Evolutionary conservation across 2,329 filamentous ascomycete species (phyloP).

Genomic region (Beauveria rudraprayagi): DNA sequence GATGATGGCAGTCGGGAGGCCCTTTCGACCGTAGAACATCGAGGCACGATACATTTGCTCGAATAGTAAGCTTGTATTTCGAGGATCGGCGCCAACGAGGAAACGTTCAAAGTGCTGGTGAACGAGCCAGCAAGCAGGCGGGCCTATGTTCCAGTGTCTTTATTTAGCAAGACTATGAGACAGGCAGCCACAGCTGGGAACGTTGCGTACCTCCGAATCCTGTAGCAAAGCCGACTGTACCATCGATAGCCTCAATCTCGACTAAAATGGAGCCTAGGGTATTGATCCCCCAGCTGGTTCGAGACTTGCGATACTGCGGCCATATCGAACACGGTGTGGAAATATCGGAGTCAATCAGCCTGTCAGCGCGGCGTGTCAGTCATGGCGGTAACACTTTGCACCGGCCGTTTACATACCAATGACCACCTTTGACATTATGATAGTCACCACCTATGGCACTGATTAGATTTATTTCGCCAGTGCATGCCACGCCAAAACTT

Average conservation of each 20-base stretch:
- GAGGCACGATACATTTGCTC: constrained; percentile 95
- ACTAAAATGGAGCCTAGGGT: constrained; percentile 87
- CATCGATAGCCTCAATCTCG: constrained; percentile 81
- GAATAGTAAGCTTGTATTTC: constrained; percentile 85
- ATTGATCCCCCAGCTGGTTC: constrained; percentile 93
- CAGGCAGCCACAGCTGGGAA: background rate
- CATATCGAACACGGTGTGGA: constrained; percentile 88
- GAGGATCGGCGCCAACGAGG: constrained; percentile 77
- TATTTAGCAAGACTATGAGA: background rate
- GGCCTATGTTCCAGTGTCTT: constrained; percentile 38
- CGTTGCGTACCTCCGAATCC: constrained; percentile 65
- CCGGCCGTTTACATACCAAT: constrained; percentile 45
- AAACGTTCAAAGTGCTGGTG: constrained; percentile 92
- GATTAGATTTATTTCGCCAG: background rate
- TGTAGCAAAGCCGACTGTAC: constrained; percentile 88
- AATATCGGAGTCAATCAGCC: constrained; percentile 87
- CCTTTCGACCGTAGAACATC: constrained; percentile 96
- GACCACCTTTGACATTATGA: constrained; percentile 76
- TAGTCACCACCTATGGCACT: constrained; percentile 63
- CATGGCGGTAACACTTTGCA: background rate
- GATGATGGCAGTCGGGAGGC: constrained; percentile 81
- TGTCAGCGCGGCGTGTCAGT: constrained; percentile 29
- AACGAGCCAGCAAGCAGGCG: constrained; percentile 88
- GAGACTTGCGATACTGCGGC: constrained; percentile 77
- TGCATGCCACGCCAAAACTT: background rate